Evolutionary conservation across 305 asterid species (phyloP).

Genomic region (Nicotiana rustica): DNA sequence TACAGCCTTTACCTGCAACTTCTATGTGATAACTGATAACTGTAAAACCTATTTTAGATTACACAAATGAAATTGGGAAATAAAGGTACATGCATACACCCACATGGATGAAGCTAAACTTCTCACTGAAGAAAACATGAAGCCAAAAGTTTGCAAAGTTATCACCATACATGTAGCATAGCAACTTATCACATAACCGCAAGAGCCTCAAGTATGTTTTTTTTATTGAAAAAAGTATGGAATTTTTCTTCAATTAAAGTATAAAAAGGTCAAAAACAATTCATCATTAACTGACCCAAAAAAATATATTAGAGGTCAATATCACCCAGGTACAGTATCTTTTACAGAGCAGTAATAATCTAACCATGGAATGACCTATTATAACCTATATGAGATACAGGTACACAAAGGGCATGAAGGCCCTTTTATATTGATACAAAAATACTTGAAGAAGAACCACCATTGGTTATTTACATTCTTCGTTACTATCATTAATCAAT

Average conservation of each 20-base stretch:
- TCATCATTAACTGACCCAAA: not conserved
- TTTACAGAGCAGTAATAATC: not conserved
- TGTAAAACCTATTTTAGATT: not conserved
- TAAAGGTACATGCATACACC: not conserved
- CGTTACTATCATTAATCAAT: not conserved
- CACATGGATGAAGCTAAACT: not conserved
- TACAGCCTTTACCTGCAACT: not conserved
- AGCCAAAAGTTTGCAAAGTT: not conserved
- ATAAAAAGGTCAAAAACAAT: not conserved
- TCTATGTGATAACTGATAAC: not conserved
- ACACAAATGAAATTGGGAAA: not conserved
- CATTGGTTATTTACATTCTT: not conserved
- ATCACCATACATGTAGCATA: not conserved
- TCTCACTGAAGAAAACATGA: not conserved
- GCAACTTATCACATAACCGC: constrained; percentile 5
- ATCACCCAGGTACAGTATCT: constrained; percentile 1
- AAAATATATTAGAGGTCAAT: not conserved
- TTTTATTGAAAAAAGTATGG: not conserved
- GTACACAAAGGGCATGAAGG: not conserved
- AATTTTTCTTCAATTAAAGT: not conserved
- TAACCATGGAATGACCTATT: not conserved
- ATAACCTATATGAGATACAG: not conserved
- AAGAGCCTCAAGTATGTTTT: not conserved
- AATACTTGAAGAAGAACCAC: not conserved
- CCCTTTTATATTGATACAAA: not conserved